Evolutionary conservation across 1,284 basidiomycete species (phyloP).

Genomic region (Gymnopus androsaceus): DNA sequence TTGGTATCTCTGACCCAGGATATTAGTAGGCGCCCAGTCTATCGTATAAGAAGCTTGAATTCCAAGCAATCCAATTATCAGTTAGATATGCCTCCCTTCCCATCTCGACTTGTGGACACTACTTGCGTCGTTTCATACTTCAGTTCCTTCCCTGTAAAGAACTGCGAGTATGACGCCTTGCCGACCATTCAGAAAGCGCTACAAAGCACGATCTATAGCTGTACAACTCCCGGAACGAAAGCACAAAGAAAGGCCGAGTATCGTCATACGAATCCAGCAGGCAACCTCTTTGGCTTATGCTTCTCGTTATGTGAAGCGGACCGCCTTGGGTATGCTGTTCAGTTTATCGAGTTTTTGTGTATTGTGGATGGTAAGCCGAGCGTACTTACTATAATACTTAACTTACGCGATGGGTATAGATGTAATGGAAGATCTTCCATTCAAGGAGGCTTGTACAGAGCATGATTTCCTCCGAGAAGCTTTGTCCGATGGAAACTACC

Average conservation of each 20-base stretch:
- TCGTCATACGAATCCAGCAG: conserved; percentile 23
- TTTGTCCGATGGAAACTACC: conserved; percentile 14
- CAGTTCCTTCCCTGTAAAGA: conserved; percentile 22
- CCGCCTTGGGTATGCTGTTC: conserved; percentile 21
- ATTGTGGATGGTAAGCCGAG: conserved; percentile 21
- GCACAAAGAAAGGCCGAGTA: conserved; percentile 21
- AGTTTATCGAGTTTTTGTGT: conserved; percentile 25
- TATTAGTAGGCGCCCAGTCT: too few species aligned
- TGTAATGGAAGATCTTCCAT: conserved; percentile 25
- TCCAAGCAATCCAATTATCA: too few species aligned
- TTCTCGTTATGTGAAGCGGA: conserved; percentile 17
- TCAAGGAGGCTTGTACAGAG: conserved; percentile 20
- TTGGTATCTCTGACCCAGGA: too few species aligned
- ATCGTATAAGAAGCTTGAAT: too few species aligned
- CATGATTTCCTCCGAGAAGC: conserved; percentile 25
- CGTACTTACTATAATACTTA: conserved; percentile 22
- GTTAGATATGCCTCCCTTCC: background rate
- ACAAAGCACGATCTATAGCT: conserved; percentile 20
- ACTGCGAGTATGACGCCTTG: conserved; percentile 18
- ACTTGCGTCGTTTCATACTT: conserved; percentile 17
- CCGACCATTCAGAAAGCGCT: conserved; percentile 20
- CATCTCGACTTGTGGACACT: conserved; percentile 1
- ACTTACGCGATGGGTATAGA: conserved; percentile 13
- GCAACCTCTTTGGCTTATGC: conserved; percentile 22
- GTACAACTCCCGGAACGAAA: conserved; percentile 18